Base-by-base conservation (phyloP, 2,329 filamentous ascomycete species). In the Phialophora verrucosa region DNA sequence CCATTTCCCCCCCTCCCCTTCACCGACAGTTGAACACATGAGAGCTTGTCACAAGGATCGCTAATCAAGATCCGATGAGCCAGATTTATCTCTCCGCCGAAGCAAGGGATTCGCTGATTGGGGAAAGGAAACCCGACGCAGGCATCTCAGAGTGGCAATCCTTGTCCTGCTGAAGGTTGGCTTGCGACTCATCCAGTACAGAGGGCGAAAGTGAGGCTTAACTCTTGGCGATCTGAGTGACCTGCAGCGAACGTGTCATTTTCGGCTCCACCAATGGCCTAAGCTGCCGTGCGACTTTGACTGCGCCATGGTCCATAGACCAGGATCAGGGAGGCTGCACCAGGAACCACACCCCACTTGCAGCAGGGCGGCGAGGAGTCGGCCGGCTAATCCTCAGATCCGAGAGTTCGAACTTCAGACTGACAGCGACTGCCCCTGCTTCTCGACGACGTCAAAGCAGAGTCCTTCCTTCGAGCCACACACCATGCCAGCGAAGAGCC, bases 211-310 rank as follows among this genome's bases (percentile, higher is more conserved):
- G 62, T 62, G 65, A 68, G 59, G 66, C 66, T 65, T 62, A 54
- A 55, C 20, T 35, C 35, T 50, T 49, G 65, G 53, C 61, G 51
- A 67, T 67, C 60, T 60, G 27, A 6, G 29, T 20, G 27, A 60
- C 53, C 49, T 27, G 50, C 42, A 68, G 55, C 54, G 66, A 68
- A 68, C 66, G 54, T 65, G 66, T 68, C 66, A 63, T 60, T 68
- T 61, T 54, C 14, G 49, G 59, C n/a, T 31, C 10, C 59, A 53
- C 50, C 59, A 56, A 60, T 57, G 49, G 58, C 58, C 20, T 62
- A 56, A 51, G 32, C 56, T 63, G 59, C 56, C 5, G 66, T 68
- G 55, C 35, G 47, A 67, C 51, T 10, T 8, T 12, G 8, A 25
- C 8, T 5, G 49, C 47, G 49, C 55, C 51, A 65, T 29, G 63